Evolutionary conservation across 2,329 filamentous ascomycete species (phyloP), one percentile per base, ranked within the genome.

Genomic region (Neopestalotiopsis clavispora): DNA sequence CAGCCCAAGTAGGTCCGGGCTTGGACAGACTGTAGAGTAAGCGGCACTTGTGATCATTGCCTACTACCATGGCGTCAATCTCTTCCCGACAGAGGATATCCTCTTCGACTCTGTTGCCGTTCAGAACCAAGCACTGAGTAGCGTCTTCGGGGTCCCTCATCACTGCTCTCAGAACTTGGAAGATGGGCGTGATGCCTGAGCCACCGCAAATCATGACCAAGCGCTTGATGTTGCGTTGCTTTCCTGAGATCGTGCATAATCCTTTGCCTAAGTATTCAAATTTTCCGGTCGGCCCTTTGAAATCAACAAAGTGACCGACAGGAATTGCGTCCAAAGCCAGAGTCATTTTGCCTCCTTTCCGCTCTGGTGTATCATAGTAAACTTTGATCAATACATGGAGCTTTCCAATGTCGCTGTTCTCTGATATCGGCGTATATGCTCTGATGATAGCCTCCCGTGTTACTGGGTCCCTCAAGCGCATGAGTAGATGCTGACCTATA

Each of bases 101-200:
- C 71, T 92, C 90, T 66, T 93, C 88, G 6, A 85, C 76, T 13
- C 93, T 84, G 74, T 98, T 98, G 0, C 94, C 94, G 75, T 97
- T 86, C 0, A 98, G 82, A 0, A 98, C 85, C 1, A 92, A 81
- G 75, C 94, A 97, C 2, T 78, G 81, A 0, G 93, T 96, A 9
- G 79, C 72, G 75, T 95, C 93, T 0, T 83, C 77, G 1, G 77
- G 73, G 71, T 95, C 89, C 60, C 86, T 84, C 78, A 94, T 86
- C 0, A 97, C 88, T 0, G 93, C 91, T 6, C 93, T 85, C 66
- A 97, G 83, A 3, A 97, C 92, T 76, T 96, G 93, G 77, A 91
- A 96, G 71, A 97, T 93, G 0, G 95, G 95, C n/a, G 95, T 97
- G 75, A 98, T 92, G 0, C 95, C 95, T n/a, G 89, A 93, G 5